phyloP scores from a whole-genome alignment of 352 stramenopile species.

The Globisporangium lucens region DNA sequence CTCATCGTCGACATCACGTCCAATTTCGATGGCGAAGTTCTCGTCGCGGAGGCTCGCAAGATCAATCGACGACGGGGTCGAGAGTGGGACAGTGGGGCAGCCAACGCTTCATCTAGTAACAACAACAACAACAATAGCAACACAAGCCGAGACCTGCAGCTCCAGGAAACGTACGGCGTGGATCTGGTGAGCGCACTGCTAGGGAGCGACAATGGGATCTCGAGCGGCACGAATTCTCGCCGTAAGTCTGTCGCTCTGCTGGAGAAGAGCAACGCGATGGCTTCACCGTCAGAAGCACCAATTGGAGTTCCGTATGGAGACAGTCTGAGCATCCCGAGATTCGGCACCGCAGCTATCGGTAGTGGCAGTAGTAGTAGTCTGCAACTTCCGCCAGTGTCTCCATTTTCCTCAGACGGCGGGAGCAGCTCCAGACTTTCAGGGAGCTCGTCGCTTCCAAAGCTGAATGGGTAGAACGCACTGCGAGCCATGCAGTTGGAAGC shows the following conservation, averaged over 20 bases:
- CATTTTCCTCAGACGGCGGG: not conserved
- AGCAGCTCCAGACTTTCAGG: conserved; percentile 3
- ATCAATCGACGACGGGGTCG: conserved; percentile 15
- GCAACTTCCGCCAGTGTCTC: not conserved
- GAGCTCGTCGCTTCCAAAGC: conserved; percentile 16
- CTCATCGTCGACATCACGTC: conserved; percentile 48
- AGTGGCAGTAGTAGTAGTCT: not conserved
- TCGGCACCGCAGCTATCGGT: not conserved
- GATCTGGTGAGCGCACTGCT: conserved; percentile 52
- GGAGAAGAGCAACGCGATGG: conserved; percentile 9
- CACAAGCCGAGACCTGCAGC: conserved; percentile 18
- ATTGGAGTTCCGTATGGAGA: not conserved
- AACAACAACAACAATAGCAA: conserved; percentile 16
- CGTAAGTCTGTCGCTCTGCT: conserved; percentile 5
- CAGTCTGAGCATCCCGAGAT: not conserved
- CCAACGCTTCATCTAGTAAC: conserved; percentile 13
- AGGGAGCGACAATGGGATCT: conserved; percentile 15
- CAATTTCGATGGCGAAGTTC: conserved; percentile 39
- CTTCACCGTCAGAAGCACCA: not conserved
- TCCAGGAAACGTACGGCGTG: conserved; percentile 63
- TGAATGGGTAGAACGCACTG: conserved; percentile 6
- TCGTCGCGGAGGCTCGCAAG: conserved; percentile 30
- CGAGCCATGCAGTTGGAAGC: not conserved
- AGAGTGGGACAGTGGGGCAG: conserved; percentile 3
- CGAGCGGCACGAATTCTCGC: not conserved